Evolutionary conservation across 768 basidiomycete genomes (phyloP), one percentile per base, ranked within the genome.

Genomic region (Psilocybe cyanescens): DNA sequence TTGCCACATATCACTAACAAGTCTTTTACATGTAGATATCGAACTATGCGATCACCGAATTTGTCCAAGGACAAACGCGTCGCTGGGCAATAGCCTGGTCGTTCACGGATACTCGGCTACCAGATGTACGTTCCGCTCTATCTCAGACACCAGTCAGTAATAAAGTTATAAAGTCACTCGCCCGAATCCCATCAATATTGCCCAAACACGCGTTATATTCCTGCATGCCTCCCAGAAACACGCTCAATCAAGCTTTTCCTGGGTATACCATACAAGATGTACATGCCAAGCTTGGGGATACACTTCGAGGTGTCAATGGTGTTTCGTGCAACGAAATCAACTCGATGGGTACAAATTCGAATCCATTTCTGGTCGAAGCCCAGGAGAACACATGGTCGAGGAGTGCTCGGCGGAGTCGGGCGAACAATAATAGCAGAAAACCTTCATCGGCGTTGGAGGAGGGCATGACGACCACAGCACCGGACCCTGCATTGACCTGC

Each of bases 1-100:
- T 30, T 33, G 14, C 49, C n/a, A 28, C 29, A 6, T 28, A n/a
- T 57, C 28, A 56, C 9, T 29, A 5, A 8, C 9, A 53, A 39
- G 46, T 48, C 28, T 51, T 51, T 11, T 9, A 30, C 59, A n/a
- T 7, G 28, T 59, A 97, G 94, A 84, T 98, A 47, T 78, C 84
- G 33, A 97, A 97, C 74, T 99, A 96, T 72, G 91, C 87, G 0
- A 78, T 98, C 48, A 88, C 88, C 0, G 89, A 94, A 65, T 90
- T 96, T 49, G 78, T 89, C 2, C 95, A 95, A 74, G 94, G 96
- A 0, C 86, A 89, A 58, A 98, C 97, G 0, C 82, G 90, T 1
- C 85, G 97, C n/a, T 99, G 95, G 95, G 92, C 89, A 0, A 74
- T 99, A 2, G 94, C 84, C 0, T 98, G 97, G 97, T 95, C 92